phyloP scores from a whole-genome alignment of 768 basidiomycete species.

The Phaeolepiota aurea region DNA sequence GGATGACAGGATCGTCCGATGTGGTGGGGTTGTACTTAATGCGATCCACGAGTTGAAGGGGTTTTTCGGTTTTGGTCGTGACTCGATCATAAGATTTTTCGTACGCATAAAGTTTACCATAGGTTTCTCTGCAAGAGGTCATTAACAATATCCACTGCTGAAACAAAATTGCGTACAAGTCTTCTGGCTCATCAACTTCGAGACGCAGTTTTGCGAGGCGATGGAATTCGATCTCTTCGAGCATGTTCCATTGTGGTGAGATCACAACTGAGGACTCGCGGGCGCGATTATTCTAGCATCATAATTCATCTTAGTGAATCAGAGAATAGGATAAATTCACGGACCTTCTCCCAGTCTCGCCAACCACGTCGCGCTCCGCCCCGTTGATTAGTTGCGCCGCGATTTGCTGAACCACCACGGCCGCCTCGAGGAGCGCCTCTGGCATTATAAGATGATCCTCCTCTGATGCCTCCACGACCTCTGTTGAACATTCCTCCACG shows the following conservation, averaged over 20 bases:
- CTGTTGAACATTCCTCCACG: conserved; percentile 60
- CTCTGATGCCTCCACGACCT: conserved; percentile 47
- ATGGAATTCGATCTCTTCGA: conserved; percentile 96
- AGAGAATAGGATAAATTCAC: conserved; percentile 6
- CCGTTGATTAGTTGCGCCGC: conserved; percentile 35
- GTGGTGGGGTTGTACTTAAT: conserved; percentile 98
- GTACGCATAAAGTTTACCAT: conserved; percentile 88
- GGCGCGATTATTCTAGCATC: conserved; percentile 60
- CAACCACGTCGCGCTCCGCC: conserved; percentile 58
- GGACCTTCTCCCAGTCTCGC: conserved; percentile 93
- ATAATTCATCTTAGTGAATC: conserved; percentile 3
- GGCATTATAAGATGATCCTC: conserved; percentile 28
- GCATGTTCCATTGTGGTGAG: conserved; percentile 85
- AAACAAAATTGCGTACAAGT: conserved; percentile 52
- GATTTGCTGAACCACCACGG: conserved; percentile 33
- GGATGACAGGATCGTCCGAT: conserved; percentile 95
- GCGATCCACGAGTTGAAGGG: conserved; percentile 87
- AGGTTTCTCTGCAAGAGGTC: conserved; percentile 53
- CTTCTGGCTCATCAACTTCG: conserved; percentile 89
- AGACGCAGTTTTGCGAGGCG: conserved; percentile 85
- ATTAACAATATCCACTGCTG: not conserved
- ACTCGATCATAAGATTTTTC: conserved; percentile 94
- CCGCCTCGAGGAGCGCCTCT: conserved; percentile 41
- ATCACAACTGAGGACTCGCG: conserved; percentile 94
- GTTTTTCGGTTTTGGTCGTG: conserved; percentile 86